phyloP scores from a whole-genome alignment of 345 rosid genomes.

The Eucalyptus sideroxylon region DNA sequence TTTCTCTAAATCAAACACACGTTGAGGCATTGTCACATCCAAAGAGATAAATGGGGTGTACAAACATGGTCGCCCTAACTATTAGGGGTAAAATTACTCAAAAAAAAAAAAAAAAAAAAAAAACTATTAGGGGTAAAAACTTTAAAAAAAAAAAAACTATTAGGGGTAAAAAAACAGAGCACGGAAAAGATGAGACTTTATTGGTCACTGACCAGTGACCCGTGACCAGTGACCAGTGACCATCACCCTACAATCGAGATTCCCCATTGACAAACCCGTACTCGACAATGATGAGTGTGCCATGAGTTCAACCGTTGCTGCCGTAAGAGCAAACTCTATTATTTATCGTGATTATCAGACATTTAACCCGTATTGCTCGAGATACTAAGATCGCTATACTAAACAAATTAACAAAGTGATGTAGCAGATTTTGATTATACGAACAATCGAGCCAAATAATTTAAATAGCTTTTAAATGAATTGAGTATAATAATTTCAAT shows the following conservation, averaged over 20 bases:
- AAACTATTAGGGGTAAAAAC: too few relatives aligned
- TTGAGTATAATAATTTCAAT: not conserved
- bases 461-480: not conserved
- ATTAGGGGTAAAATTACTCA: not conserved
- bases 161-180: not conserved
- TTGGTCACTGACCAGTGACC: not conserved
- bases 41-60: too few relatives aligned
- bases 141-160: too few relatives aligned
- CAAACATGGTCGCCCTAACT: too few relatives aligned
- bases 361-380: not conserved
- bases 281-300: not conserved
- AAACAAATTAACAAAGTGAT: not conserved
- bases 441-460: not conserved
- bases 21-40: too few relatives aligned
- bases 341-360: not conserved
- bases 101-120: too few relatives aligned
- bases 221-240: not conserved
- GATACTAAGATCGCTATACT: not conserved
- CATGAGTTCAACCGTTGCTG: not conserved
- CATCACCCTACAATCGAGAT: not conserved
- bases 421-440: not conserved
- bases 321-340: not conserved
- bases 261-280: not conserved
- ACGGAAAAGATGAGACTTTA: not conserved
- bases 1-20: not conserved